Base-by-base conservation (phyloP, 1,139 yeast species). In the Geotrichum aggregatum region DNA sequence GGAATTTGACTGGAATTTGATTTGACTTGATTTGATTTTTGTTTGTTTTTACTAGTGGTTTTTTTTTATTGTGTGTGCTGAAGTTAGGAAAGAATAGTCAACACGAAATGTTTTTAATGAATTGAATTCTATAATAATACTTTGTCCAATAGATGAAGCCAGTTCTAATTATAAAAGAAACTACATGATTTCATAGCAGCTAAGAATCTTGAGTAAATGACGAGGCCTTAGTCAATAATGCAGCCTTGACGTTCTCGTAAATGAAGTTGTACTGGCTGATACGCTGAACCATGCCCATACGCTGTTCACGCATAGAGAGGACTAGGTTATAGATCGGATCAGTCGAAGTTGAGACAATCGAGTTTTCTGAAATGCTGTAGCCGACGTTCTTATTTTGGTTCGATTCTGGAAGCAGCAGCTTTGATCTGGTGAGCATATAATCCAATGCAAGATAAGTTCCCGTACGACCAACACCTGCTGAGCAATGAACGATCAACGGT, bases 391-490 rank as follows among this genome's bases (percentile, higher is more conserved):
- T 34, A 21, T 44, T 49, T 8, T 43, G 13, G 7, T 26, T 47
- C 5, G 30, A 34, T 21, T 36, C 47, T 2, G 41, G 35, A 26
- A 7, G 10, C 35, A 49, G 35, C 11, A 48, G 51, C 31, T 52
- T 52, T 10, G 50, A 51, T 4, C 53, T 44, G 8, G 59, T 54
- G 36, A 75, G 64, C 34, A 80, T 67, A 59, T 81, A 78, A 63
- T 86, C 91, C 48, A 83, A 65, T 1, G 87, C 82, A 21, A 87
- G 79, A 61, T 81, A 86, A 0, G 94, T 85, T 1, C 95, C 95
- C 0, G 94, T 81, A 54, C 95, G 71, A 3, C 95, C 95, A 19
- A 87, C 89, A 0, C 95, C 95, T 0, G 95, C 95, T 1, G 92
- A 84, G 61, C 95, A 86, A 64, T 86, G 95, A 1, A 84, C 83